These are phyloP conservation scores for Mallotus nudiflorus DNA, from an alignment of 345 rosid species.

Conservation along the genomic window DNA sequence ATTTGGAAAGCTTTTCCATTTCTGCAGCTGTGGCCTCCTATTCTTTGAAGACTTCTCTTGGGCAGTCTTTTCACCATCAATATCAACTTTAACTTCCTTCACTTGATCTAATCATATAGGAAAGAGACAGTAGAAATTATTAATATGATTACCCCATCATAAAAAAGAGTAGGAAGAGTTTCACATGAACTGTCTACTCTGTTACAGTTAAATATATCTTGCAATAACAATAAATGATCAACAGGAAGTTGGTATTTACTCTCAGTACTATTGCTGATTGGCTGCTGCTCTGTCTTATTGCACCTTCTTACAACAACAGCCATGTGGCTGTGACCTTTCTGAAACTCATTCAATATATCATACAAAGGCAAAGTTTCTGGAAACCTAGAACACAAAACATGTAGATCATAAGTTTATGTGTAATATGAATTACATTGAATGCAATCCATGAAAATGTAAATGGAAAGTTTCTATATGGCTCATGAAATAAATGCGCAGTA, in stretches of 20 bases:
- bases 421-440: neutral
- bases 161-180: neutral
- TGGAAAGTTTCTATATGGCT: neutral
- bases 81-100: slow-evolving; percentile 6
- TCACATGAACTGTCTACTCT: neutral
- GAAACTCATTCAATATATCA: slow-evolving; percentile 97
- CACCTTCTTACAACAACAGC: slow-evolving; percentile 75
- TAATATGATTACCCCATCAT: neutral
- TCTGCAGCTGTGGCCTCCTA: slow-evolving; percentile 66
- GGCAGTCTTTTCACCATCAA: slow-evolving; percentile 1
- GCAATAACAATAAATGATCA: neutral
- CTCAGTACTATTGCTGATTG: slow-evolving; percentile 20
- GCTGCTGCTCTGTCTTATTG: slow-evolving; percentile 35
- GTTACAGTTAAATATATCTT: neutral
- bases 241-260: slow-evolving; percentile 33
- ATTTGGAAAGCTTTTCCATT: slow-evolving; percentile 84
- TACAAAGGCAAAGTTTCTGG: slow-evolving; percentile 79
- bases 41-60: slow-evolving; percentile 1
- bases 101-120: neutral
- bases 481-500: slow-evolving; percentile 11
- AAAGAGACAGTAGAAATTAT: slow-evolving; percentile 7
- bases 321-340: slow-evolving; percentile 99
- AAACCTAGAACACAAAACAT: slow-evolving; percentile 48
- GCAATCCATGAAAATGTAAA: slow-evolving; percentile 5
- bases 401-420: slow-evolving; percentile 5